These are phyloP conservation scores for Cubamyces sp. DNA, from an alignment of 768 basidiomycete species.

Conservation along the genomic window DNA sequence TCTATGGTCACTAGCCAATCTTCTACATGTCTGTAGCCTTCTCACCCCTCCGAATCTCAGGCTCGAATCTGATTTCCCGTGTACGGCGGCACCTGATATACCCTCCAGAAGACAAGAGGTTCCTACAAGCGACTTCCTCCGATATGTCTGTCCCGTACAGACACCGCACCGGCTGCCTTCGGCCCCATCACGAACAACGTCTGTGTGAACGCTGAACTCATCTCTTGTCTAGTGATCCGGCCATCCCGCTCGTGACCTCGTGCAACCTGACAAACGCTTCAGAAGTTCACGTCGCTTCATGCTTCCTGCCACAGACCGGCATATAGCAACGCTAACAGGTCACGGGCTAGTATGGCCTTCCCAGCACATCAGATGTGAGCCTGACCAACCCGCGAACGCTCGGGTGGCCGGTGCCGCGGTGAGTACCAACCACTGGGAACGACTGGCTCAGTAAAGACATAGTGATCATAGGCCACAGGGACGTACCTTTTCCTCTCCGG, in stretches of 20 bases:
- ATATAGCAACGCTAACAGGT: not conserved
- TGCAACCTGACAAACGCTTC: not conserved
- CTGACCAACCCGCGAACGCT: not conserved
- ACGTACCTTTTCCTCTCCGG: conserved; percentile 4
- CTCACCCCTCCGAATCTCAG: too few relatives aligned
- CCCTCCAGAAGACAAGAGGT: too few relatives aligned
- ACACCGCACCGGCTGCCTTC: too few relatives aligned
- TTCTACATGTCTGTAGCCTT: too few relatives aligned
- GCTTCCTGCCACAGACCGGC: not conserved
- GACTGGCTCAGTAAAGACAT: not conserved
- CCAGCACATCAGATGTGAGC: not conserved
- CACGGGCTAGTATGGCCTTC: conserved; percentile 14
- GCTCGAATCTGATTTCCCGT: too few relatives aligned
- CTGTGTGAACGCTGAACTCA: not conserved
- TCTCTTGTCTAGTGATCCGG: not conserved
- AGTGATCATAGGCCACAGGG: conserved; percentile 1
- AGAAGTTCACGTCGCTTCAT: not conserved
- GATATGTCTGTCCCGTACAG: too few relatives aligned
- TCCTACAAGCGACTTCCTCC: too few relatives aligned
- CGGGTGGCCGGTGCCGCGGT: conserved; percentile 6
- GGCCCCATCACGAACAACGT: too few relatives aligned
- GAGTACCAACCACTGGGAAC: conserved; percentile 12
- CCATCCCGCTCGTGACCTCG: too few relatives aligned
- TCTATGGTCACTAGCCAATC: too few relatives aligned
- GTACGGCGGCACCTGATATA: too few relatives aligned